Base-by-base conservation (phyloP, 2,329 filamentous ascomycete genomes). In the Pseudovirgaria hyperparasitica region DNA sequence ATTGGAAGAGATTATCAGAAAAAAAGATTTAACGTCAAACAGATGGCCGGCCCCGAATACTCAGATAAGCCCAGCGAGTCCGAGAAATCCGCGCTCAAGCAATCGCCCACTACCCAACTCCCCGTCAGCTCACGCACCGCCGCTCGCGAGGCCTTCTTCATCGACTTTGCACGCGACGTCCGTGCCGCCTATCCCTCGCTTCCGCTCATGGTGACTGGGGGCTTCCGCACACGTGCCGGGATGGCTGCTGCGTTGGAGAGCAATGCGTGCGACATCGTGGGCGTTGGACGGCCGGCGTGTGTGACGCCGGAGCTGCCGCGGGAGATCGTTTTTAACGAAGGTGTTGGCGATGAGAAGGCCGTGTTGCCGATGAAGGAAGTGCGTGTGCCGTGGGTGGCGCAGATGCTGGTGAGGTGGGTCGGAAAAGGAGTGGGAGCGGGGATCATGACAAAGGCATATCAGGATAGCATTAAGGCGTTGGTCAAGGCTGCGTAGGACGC, bases 111-210 rank as follows among this genome's bases (percentile, higher is more conserved):
- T 16, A 67, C 63, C 6, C 52, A 54, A 41, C 58, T 60, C 42
- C 35, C 39, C 26, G 40, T 42, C 40, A 55, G 39, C 6, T 52
- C 54, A 13, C 57, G 59, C 5, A 72, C 70, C 1, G 50, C 54
- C 9, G 61, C 62, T 0, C 54, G 67, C 4, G 69, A 72, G 39
- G 60, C 65, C 2, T 73, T 71, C 56, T 75, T 74, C 56, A 42
- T 72, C 23, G 67, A 72, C 4, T 72, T 71, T 33, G 70, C 70
- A 0, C 61, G 73, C 31, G 40, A 48, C 34, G 62, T 76, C 41
- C 49, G 63, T 14, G 46, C 63, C 17, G 46, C 42, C 5, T 45
- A 67, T 19, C 53, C 34, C 1, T 59, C 61, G 43, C 71, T 66
- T 1, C 67, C 62, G 38, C 59, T 58, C 2, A 72, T 67, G 31